A percentile compares a stretch with the other conserved stretches of the same genome.
phyloP scores from a whole-genome alignment of 768 basidiomycete species.

The Boletus fagicola region DNA sequence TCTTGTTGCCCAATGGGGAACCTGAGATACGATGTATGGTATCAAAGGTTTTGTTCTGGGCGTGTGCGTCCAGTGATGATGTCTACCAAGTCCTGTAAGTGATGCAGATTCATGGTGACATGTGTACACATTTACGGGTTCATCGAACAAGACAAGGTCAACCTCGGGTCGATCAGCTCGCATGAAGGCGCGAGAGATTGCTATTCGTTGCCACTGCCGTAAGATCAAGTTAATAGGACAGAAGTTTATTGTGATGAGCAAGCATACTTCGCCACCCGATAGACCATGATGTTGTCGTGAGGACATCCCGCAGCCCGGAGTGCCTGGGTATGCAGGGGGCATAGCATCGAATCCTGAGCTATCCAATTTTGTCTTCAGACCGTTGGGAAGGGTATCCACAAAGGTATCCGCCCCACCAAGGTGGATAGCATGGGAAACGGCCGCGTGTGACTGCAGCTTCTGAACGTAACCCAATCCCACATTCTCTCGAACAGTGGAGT shows the following conservation, averaged over 20 bases:
- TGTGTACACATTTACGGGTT: slow-evolving; percentile 55
- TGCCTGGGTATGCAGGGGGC: slow-evolving; percentile 32
- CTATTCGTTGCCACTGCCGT: slow-evolving; percentile 80
- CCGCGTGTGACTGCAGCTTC: slow-evolving; percentile 52
- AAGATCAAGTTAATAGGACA: slow-evolving; percentile 13
- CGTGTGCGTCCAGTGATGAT: slow-evolving; percentile 75
- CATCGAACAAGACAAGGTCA: slow-evolving; percentile 81
- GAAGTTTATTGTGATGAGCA: slow-evolving; percentile 13
- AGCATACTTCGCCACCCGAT: slow-evolving; percentile 76
- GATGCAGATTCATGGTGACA: neutral
- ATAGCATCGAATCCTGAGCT: slow-evolving; percentile 56
- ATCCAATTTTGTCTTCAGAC: slow-evolving; percentile 72
- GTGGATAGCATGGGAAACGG: slow-evolving; percentile 62
- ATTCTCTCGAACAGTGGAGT: slow-evolving; percentile 75
- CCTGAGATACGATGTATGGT: slow-evolving; percentile 67
- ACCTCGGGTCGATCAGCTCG: slow-evolving; percentile 70
- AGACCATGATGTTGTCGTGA: slow-evolving; percentile 57
- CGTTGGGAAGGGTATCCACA: slow-evolving; percentile 64
- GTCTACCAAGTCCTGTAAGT: slow-evolving; percentile 45
- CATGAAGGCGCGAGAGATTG: slow-evolving; percentile 86
- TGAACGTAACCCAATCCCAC: slow-evolving; percentile 80
- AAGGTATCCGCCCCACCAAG: slow-evolving; percentile 70
- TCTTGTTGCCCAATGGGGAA: slow-evolving; percentile 50
- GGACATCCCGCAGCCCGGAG: slow-evolving; percentile 30
- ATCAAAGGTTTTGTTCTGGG: slow-evolving; percentile 77